phyloP scores from a whole-genome alignment of 2,329 filamentous ascomycete genomes.

The Hypoxylon sp. region DNA sequence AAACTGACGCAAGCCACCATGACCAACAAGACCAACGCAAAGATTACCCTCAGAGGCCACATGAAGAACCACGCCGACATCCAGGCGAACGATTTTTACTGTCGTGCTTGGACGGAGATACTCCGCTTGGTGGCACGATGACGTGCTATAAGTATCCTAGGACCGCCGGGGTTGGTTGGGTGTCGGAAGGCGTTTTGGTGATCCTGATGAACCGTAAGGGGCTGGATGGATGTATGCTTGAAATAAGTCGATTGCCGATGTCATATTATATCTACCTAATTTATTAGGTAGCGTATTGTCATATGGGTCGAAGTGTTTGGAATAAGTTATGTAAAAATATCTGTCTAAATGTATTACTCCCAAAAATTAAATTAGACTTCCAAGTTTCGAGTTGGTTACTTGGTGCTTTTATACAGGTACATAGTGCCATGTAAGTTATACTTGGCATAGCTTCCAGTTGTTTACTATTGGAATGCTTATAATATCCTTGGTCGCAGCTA shows the following conservation, averaged over 20 bases:
- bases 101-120: neutral
- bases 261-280: no score
- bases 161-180: neutral
- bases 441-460: neutral
- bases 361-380: neutral
- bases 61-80: neutral
- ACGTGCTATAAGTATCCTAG: no score
- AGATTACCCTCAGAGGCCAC: neutral
- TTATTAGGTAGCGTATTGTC: no score
- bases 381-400: neutral
- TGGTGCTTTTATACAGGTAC: neutral
- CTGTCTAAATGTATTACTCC: neutral
- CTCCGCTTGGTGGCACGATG: neutral
- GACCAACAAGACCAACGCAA: no score
- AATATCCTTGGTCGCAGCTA: neutral
- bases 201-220: neutral
- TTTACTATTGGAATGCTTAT: neutral
- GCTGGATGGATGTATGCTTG: neutral
- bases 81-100: neutral
- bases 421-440: neutral
- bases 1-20: no score
- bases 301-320: neutral
- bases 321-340: neutral
- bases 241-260: no score
- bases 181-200: neutral